Evolutionary conservation across 441 rosid genomes (phyloP).

Genomic region (Sinapis alba): DNA sequence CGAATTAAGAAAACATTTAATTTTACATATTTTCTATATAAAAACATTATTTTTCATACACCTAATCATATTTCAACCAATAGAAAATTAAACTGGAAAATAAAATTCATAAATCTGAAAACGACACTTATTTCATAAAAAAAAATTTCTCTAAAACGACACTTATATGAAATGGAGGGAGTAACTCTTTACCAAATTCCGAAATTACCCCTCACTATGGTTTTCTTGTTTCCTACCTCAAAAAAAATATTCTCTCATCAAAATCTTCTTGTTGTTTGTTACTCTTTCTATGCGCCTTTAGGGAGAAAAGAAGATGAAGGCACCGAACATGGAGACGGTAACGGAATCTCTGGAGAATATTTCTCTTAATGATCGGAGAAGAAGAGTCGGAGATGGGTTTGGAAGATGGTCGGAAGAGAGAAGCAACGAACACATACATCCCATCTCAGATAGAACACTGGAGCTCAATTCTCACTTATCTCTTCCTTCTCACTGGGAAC

Average conservation of each 20-base stretch:
- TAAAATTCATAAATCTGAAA: too few relatives aligned
- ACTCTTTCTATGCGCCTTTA: slow-evolving; percentile 4
- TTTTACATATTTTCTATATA: too few relatives aligned
- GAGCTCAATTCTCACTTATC: slow-evolving; percentile 90
- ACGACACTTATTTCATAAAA: too few relatives aligned
- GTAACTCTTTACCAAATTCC: slow-evolving; percentile 16
- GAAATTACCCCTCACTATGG: slow-evolving; percentile 17
- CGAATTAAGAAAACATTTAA: too few relatives aligned
- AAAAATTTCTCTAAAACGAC: too few relatives aligned
- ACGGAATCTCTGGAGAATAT: slow-evolving; percentile 62
- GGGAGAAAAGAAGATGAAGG: slow-evolving; percentile 47
- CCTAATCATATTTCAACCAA: too few relatives aligned
- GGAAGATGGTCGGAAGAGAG: slow-evolving; percentile 45
- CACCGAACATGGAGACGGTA: slow-evolving; percentile 66
- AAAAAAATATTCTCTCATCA: slow-evolving; percentile 3
- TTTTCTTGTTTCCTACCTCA: slow-evolving; percentile 6
- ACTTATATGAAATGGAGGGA: too few relatives aligned
- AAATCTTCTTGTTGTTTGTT: slow-evolving; percentile 13
- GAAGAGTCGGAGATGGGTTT: slow-evolving; percentile 23
- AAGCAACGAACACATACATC: slow-evolving; percentile 12
- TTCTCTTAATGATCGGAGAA: slow-evolving; percentile 60
- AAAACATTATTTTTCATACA: too few relatives aligned
- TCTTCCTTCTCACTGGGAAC: slow-evolving; percentile 94
- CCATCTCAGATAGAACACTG: slow-evolving; percentile 54
- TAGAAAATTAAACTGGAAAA: too few relatives aligned